Conservation (phyloP, 352 stramenopile species). For the Pythium dissimile region DNA sequence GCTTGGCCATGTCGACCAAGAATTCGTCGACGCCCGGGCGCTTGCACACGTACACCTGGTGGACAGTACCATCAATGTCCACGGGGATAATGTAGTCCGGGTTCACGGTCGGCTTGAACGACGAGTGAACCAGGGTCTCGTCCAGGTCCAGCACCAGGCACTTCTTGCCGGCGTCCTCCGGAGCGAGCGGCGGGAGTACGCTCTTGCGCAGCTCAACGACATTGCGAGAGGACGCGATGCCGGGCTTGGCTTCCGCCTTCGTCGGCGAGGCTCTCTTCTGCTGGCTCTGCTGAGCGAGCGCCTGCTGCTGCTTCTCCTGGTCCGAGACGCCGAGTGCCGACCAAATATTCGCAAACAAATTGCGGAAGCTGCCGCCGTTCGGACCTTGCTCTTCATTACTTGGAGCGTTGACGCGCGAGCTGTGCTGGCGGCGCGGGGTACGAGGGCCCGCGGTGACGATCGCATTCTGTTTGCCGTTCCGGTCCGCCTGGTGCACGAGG, state of each 20-base stretch:
- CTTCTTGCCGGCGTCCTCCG: constrained; percentile 75
- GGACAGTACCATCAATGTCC: constrained; percentile 88
- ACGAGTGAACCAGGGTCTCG: constrained; percentile 97
- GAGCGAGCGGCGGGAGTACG: constrained; percentile 36
- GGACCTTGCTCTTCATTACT: constrained; percentile 23
- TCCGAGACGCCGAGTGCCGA: constrained; percentile 58
- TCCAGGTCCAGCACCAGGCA: constrained; percentile 95
- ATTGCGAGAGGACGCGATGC: constrained; percentile 20
- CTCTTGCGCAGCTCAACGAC: constrained; percentile 57
- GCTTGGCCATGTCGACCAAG: constrained; percentile 92
- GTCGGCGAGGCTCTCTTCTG: constrained; percentile 18
- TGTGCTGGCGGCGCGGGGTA: constrained; percentile 17
- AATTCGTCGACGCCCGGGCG: constrained; percentile 95
- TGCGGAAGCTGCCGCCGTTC: constrained; percentile 51
- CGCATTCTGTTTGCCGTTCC: constrained; percentile 49
- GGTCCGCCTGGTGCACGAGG: constrained; percentile 69
- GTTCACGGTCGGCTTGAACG: constrained; percentile 91
- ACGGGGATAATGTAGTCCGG: constrained; percentile 97
- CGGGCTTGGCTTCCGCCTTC: neutral
- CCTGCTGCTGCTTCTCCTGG: constrained; percentile 41
- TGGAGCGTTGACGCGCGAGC: neutral
- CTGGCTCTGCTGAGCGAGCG: constrained; percentile 2
- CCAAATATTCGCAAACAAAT: constrained; percentile 71
- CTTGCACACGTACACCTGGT: constrained; percentile 91
- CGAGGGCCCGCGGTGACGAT: constrained; percentile 15